Percentiles rank a stretch among this genome's conserved stretches.
phyloP scores from a whole-genome alignment of 2,329 filamentous ascomycete genomes.

The Exophiala bonariae region DNA sequence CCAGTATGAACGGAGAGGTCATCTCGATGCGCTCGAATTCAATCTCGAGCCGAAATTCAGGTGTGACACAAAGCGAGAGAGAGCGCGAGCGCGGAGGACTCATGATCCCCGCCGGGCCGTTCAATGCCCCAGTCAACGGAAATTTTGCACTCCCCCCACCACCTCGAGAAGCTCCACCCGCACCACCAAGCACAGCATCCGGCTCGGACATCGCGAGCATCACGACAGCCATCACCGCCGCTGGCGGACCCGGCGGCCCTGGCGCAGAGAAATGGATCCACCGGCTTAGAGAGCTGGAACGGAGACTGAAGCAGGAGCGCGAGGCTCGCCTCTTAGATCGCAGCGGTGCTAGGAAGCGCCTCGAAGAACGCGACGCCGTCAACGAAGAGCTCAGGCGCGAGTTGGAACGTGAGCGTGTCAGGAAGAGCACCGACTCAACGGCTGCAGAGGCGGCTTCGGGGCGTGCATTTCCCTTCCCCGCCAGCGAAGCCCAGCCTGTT shows the following conservation, averaged over 20 bases:
- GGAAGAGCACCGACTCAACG: conserved; percentile 27
- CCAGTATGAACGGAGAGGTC: conserved; percentile 29
- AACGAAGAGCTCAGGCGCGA: conserved; percentile 69
- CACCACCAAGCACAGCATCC: conserved; percentile 21
- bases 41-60: conserved; percentile 23
- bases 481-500: conserved; percentile 4
- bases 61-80: conserved; percentile 12
- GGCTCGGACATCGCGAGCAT: conserved; percentile 24
- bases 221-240: conserved; percentile 9
- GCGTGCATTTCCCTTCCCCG: conserved; percentile 1
- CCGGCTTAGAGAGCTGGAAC: conserved; percentile 81
- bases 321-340: conserved; percentile 84
- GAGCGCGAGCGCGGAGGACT: conserved; percentile 17
- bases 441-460: background rate
- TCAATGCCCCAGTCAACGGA: conserved; percentile 25
- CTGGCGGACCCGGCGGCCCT: conserved; percentile 19
- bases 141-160: conserved; percentile 26
- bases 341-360: conserved; percentile 74
- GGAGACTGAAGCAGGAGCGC: conserved; percentile 82
- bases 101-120: conserved; percentile 24
- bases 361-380: conserved; percentile 74
- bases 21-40: conserved; percentile 25
- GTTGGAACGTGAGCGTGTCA: conserved; percentile 58
- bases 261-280: conserved; percentile 80
- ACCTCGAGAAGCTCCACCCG: conserved; percentile 22